These are phyloP conservation scores for Penstemon eatonii DNA, from an alignment of 257 asterid genomes.

Conservation along the genomic window DNA sequence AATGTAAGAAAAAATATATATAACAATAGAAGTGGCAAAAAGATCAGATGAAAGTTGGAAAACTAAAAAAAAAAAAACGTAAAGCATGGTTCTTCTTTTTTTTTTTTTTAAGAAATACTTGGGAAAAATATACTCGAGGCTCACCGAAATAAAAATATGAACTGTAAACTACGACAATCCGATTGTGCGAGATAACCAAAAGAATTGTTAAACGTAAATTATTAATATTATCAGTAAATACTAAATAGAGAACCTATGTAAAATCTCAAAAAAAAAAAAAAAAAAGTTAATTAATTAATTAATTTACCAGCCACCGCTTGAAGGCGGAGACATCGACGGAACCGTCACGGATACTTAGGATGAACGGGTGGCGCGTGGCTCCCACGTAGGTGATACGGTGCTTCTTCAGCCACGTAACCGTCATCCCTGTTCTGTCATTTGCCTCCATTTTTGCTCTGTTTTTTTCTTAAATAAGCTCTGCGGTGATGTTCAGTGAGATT, in stretches of 20 bases:
- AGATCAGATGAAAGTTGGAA: not conserved
- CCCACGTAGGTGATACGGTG: slow-evolving; percentile 45
- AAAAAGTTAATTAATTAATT: not conserved
- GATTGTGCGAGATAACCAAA: too few relatives aligned
- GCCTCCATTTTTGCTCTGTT: slow-evolving; percentile 29
- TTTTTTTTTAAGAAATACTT: too few relatives aligned
- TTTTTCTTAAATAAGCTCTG: not conserved
- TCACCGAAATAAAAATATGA: too few relatives aligned
- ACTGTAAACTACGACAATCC: too few relatives aligned
- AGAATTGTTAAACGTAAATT: too few relatives aligned
- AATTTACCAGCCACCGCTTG: slow-evolving; percentile 82
- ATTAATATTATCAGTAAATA: too few relatives aligned
- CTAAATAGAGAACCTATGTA: not conserved
- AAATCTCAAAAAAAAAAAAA: not conserved
- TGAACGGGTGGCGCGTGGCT: slow-evolving; percentile 83
- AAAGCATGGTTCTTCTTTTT: too few relatives aligned
- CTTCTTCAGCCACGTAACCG: slow-evolving; percentile 58
- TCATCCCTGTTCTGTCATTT: slow-evolving; percentile 29
- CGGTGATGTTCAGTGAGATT: too few relatives aligned
- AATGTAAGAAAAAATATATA: too few relatives aligned
- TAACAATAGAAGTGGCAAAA: too few relatives aligned
- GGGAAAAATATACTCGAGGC: too few relatives aligned
- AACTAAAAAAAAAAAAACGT: too few relatives aligned
- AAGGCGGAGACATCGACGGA: slow-evolving; percentile 58
- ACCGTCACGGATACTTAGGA: slow-evolving; percentile 71